Conservation (phyloP, 2,329 filamentous ascomycete species). For the Fusarium algeriense region DNA sequence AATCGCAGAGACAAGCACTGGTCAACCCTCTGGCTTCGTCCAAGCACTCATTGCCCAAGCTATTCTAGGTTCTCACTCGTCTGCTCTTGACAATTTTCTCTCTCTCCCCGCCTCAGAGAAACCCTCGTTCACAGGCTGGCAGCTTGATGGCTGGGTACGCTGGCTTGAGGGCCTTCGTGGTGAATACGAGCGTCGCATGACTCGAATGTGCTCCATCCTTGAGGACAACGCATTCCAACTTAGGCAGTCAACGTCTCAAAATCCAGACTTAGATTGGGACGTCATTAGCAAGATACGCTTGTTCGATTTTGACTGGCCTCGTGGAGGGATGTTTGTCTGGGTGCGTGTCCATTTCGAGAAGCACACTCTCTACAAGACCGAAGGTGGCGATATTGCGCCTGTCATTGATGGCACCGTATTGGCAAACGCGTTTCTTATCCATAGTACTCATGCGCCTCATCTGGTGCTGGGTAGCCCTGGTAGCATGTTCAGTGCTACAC, state of each 20-base stretch:
- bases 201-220: constrained; percentile 78
- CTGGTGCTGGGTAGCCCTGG: constrained; percentile 79
- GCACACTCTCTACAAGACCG: constrained; percentile 74
- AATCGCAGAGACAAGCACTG: constrained; percentile 81
- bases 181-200: constrained; percentile 88
- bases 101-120: constrained; percentile 63
- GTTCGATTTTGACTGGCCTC: constrained; percentile 82
- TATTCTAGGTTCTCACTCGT: constrained; percentile 75
- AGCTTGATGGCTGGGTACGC: constrained; percentile 86
- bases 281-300: constrained; percentile 80
- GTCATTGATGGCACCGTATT: constrained; percentile 69
- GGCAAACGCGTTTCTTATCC: constrained; percentile 75
- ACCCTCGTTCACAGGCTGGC: constrained; percentile 72
- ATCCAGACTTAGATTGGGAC: constrained; percentile 73
- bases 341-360: constrained; percentile 76
- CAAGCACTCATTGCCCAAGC: constrained; percentile 84
- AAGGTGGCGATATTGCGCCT: constrained; percentile 46
- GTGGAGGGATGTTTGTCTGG: constrained; percentile 95
- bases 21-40: constrained; percentile 90
- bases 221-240: constrained; percentile 76
- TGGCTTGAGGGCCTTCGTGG: constrained; percentile 90
- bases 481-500: constrained; percentile 76
- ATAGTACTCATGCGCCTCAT: constrained; percentile 76
- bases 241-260: constrained; percentile 68
- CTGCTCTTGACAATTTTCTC: constrained; percentile 55